Base-by-base conservation (phyloP, 2,329 filamentous ascomycete genomes). In the Fusarium coicis region DNA sequence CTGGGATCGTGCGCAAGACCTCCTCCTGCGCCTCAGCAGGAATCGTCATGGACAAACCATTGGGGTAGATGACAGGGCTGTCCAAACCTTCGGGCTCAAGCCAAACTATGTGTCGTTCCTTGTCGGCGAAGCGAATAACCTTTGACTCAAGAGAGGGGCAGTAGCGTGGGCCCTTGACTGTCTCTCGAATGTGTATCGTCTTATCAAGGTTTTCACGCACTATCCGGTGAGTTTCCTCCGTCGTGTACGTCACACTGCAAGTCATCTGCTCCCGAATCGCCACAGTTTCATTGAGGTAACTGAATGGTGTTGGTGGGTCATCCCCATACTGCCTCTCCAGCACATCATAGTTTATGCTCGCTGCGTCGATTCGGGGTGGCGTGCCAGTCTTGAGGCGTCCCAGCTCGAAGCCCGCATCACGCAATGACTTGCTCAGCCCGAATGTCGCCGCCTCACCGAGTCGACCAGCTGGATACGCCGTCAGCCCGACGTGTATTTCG, bases 61-160 rank as follows among this genome's bases (percentile, higher is more conserved):
- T 99, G 1, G 96, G 96, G 79, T 99, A 99, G 63, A 99, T 92
- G 49, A 97, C 87, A 74, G 97, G 90, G 79, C 90, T 97, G 72
- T 95, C 89, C 78, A 98, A 97, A 5, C 96, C 96, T 85, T 99
- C 96, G 0, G 96, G 96, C 81, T 99, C 96, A 19, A 99, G 90
- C 96, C 96, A 99, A 61, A 99, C 92, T 73, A 97, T 93, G 78
- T 99, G 96, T 10, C 87, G 88, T 26, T 91, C 85, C 80, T 95
- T 96, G 71, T 96, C 88, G 8, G 90, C 87, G 79, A 99, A 99
- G 14, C 93, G 91, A 49, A 98, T 92, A 55, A 99, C 88, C 82
- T 99, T 99, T 21, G 95, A 95, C 83, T 99, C 96, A 8, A 99
- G 85, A 0, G 96, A 98, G 6, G 96, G 96, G 78, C 96, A 99